Evolutionary conservation across 352 stramenopile species (phyloP).

Genomic region (Phytopythium aichiense): DNA sequence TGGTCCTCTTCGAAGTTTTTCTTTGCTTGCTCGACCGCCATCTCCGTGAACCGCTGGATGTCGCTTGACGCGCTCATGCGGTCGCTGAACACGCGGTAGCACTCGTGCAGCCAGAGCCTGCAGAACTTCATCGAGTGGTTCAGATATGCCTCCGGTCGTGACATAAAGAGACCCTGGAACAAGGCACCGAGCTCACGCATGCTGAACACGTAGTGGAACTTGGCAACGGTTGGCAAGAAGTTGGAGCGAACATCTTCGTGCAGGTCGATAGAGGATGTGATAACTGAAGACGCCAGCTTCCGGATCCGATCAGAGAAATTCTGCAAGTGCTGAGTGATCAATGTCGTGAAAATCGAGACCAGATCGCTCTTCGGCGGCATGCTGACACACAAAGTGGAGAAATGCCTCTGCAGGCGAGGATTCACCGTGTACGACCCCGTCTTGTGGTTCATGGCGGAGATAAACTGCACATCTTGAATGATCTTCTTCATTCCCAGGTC

Average conservation of each 20-base stretch:
- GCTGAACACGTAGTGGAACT: slow-evolving; percentile 94
- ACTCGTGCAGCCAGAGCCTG: slow-evolving; percentile 91
- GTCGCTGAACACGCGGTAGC: slow-evolving; percentile 89
- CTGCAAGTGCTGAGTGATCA: slow-evolving; percentile 61
- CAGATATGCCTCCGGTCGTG: slow-evolving; percentile 57
- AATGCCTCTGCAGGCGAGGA: slow-evolving; percentile 85
- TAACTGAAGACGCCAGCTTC: slow-evolving; percentile 48
- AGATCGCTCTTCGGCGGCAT: slow-evolving; percentile 69
- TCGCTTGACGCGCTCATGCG: slow-evolving; percentile 78
- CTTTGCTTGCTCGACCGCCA: slow-evolving; percentile 83
- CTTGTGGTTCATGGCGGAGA: slow-evolving; percentile 91
- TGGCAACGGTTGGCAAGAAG: slow-evolving; percentile 89
- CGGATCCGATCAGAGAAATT: slow-evolving; percentile 82
- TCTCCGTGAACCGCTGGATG: slow-evolving; percentile 72
- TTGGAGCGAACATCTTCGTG: slow-evolving; percentile 63
- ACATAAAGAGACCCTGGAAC: slow-evolving; percentile 82
- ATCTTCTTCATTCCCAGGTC: slow-evolving; percentile 85
- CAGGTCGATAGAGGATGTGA: slow-evolving; percentile 82
- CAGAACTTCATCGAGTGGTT: slow-evolving; percentile 61
- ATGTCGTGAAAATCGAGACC: slow-evolving; percentile 58
- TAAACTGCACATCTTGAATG: slow-evolving; percentile 87
- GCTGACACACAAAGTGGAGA: slow-evolving; percentile 71
- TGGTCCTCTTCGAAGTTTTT: slow-evolving; percentile 85
- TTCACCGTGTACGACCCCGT: slow-evolving; percentile 87
- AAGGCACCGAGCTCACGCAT: slow-evolving; percentile 86